These are phyloP conservation scores for Elsinoe australis DNA, from an alignment of 2,329 filamentous ascomycete genomes.

Conservation along the genomic window DNA sequence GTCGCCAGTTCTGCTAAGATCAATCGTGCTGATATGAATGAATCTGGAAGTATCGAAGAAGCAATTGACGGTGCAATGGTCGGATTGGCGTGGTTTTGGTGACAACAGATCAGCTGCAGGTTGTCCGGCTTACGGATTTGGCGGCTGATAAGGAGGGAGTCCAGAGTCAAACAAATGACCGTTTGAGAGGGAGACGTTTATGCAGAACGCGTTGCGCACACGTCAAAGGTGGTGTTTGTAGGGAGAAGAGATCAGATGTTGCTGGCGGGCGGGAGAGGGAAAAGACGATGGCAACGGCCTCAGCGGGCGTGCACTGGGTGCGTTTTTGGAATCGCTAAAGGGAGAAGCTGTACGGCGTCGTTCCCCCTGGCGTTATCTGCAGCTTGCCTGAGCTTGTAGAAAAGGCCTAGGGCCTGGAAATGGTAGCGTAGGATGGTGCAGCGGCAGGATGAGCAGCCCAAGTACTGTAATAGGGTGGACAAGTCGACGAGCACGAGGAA, in stretches of 20 bases:
- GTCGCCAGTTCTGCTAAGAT: too few species aligned
- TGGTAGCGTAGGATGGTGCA: constrained; percentile 3
- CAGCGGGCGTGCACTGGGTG: constrained; percentile 1
- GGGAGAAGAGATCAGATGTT: not conserved
- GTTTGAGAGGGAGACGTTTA: constrained; percentile 13
- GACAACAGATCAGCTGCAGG: not conserved
- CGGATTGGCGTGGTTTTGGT: not conserved
- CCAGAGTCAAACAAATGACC: constrained; percentile 16
- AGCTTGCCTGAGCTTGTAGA: not conserved
- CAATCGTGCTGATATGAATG: too few species aligned
- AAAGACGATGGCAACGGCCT: constrained; percentile 7
- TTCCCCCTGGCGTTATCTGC: not conserved
- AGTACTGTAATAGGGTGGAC: constrained; percentile 4
- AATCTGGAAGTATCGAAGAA: not conserved
- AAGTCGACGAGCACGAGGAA: constrained; percentile 2
- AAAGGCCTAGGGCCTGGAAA: not conserved
- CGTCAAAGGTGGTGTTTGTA: constrained; percentile 4
- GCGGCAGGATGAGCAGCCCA: not conserved
- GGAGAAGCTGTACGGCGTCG: constrained; percentile 1
- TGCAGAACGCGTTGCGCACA: not conserved
- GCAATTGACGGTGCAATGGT: constrained; percentile 1
- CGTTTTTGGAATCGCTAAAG: constrained; percentile 9
- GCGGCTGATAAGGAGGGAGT: constrained; percentile 3
- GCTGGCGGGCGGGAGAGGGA: constrained; percentile 4
- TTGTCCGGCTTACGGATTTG: constrained; percentile 9